A percentile compares a stretch with the other conserved stretches of the same genome.
Conservation (phyloP, 495 filamentous ascomycete species). For the Paragyromitra xinjiangensis region DNA sequence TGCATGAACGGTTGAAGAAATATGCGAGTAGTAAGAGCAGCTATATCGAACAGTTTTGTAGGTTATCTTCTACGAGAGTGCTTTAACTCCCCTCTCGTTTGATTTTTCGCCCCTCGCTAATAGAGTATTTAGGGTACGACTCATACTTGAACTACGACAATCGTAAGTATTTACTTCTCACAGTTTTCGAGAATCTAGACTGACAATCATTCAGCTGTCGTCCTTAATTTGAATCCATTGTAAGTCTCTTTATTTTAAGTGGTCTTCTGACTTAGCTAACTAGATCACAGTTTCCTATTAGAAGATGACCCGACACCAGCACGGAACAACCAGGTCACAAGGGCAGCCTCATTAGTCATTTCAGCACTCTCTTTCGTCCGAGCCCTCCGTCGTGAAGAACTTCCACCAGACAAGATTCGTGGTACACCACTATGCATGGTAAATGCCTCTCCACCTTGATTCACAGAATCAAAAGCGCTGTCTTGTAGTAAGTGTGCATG, state of each 20-base stretch:
- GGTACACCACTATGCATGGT: constrained; percentile 87
- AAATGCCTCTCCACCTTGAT: not conserved
- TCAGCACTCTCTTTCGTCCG: constrained; percentile 92
- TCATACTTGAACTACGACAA: constrained; percentile 98
- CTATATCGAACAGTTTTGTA: constrained; percentile 99
- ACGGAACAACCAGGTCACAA: constrained; percentile 92
- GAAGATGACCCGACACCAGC: constrained; percentile 98
- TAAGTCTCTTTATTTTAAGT: constrained; percentile 13
- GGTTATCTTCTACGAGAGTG: constrained; percentile 58
- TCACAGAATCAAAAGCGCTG: not conserved
- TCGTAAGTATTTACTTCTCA: constrained; percentile 61
- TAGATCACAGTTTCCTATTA: constrained; percentile 71
- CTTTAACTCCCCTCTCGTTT: not conserved
- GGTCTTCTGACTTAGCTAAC: constrained; percentile 20
- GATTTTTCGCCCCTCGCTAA: constrained; percentile 47
- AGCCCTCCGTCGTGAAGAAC: constrained; percentile 89
- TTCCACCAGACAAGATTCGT: constrained; percentile 85
- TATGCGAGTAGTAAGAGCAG: constrained; percentile 94
- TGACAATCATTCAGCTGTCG: constrained; percentile 70
- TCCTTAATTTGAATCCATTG: constrained; percentile 96
- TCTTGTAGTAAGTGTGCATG: not conserved
- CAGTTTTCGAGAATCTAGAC: constrained; percentile 6
- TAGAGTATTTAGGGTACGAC: constrained; percentile 80
- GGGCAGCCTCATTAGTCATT: constrained; percentile 88
- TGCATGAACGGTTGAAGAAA: constrained; percentile 89